phyloP scores from a whole-genome alignment of 179 eudicot genomes.

The Gypsophila paniculata region DNA sequence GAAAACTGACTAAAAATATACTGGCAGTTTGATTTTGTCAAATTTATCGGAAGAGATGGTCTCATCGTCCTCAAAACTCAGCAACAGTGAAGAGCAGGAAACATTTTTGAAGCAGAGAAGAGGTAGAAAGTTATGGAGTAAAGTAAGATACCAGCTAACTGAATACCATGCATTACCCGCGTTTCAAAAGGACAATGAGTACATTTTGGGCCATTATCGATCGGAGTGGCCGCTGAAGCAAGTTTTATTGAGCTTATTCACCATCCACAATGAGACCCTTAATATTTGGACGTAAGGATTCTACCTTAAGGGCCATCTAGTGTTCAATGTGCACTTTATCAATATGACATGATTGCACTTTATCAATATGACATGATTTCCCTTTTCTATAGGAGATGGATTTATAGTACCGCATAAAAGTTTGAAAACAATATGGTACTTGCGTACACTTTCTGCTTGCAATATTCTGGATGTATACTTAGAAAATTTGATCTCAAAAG shows the following conservation, averaged over 20 bases:
- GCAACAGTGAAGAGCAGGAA: slow-evolving; percentile 29
- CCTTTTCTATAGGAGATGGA: neutral
- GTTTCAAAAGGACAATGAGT: slow-evolving; percentile 41
- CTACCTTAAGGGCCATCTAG: neutral
- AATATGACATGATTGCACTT: neutral
- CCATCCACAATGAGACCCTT: slow-evolving; percentile 49
- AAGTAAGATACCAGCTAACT: slow-evolving; percentile 32
- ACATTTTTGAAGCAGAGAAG: slow-evolving; percentile 19
- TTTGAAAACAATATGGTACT: neutral
- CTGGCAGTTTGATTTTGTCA: slow-evolving; percentile 4
- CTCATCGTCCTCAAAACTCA: slow-evolving; percentile 20
- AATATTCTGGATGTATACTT: neutral
- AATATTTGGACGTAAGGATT: slow-evolving; percentile 51
- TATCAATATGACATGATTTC: neutral
- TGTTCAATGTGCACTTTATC: neutral
- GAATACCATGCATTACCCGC: slow-evolving; percentile 46
- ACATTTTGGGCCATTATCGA: slow-evolving; percentile 41
- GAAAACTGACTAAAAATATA: neutral
- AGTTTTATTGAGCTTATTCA: slow-evolving; percentile 38
- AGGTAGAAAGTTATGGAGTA: slow-evolving; percentile 29
- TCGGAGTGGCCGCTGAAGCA: slow-evolving; percentile 44
- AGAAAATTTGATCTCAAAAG: slow-evolving; percentile 6
- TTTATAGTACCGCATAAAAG: neutral
- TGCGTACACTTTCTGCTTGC: neutral
- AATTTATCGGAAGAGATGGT: slow-evolving; percentile 15